A percentile compares a stretch with the other conserved stretches of the same genome.
These are phyloP conservation scores for Colletotrichum sidae DNA, from an alignment of 2,329 filamentous ascomycete species.

Conservation along the genomic window DNA sequence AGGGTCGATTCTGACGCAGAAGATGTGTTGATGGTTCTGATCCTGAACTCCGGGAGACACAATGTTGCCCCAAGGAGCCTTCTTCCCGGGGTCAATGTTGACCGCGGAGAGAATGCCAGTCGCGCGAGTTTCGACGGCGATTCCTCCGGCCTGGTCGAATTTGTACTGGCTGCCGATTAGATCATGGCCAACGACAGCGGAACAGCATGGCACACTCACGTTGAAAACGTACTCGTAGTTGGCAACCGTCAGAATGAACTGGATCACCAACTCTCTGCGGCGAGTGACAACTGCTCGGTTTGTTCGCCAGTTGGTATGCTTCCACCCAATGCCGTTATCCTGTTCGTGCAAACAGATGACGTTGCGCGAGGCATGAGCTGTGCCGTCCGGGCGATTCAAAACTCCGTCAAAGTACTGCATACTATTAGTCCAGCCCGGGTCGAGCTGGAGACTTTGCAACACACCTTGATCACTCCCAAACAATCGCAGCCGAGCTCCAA, in stretches of 20 bases:
- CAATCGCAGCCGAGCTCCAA: constrained; percentile 60
- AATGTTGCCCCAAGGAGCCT: constrained; percentile 60
- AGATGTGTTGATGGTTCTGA: constrained; percentile 69
- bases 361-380: constrained; percentile 63
- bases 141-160: constrained; percentile 71
- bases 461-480: constrained; percentile 61
- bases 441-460: background rate
- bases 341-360: constrained; percentile 77
- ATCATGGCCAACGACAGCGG: background rate
- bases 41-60: constrained; percentile 64
- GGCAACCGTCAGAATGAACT: constrained; percentile 53
- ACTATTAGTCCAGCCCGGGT: no score
- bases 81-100: constrained; percentile 53
- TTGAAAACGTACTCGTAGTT: constrained; percentile 79
- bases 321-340: constrained; percentile 77
- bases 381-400: constrained; percentile 64
- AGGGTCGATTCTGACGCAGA: constrained; percentile 63
- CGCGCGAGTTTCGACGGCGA: constrained; percentile 71
- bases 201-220: background rate
- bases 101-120: constrained; percentile 69
- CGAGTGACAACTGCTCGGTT: constrained; percentile 68
- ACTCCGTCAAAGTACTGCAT: constrained; percentile 63
- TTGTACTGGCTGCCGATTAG: constrained; percentile 53
- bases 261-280: constrained; percentile 16
- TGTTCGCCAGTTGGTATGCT: constrained; percentile 76